A percentile compares a stretch with the other conserved stretches of the same genome.
phyloP scores from a whole-genome alignment of 305 asterid species.

The Euphrasia arctica region DNA sequence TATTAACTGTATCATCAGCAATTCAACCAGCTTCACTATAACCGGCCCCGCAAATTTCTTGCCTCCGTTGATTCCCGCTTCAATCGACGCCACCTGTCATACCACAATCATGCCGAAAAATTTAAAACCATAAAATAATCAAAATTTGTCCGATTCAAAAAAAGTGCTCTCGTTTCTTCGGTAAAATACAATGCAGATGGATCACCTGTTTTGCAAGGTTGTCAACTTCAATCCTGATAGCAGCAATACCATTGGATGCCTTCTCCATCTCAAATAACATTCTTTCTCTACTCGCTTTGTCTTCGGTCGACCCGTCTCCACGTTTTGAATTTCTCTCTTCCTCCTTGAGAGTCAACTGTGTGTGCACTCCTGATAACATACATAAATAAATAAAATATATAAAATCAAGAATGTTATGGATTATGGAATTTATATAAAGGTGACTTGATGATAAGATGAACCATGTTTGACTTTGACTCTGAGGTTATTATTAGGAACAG shows the following conservation, averaged over 20 bases:
- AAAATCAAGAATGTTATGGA: not conserved
- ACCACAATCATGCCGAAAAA: no score
- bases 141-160: no score
- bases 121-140: conserved; percentile 12
- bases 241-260: conserved; percentile 59
- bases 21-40: conserved; percentile 60
- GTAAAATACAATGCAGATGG: no score
- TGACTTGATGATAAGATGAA: conserved; percentile 56
- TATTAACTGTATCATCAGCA: conserved; percentile 78
- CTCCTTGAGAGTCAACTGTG: no score
- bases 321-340: no score
- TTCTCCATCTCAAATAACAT: not conserved
- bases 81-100: conserved; percentile 54
- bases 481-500: conserved; percentile 40
- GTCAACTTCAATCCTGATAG: conserved; percentile 64
- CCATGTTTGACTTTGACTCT: conserved; percentile 63
- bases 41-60: conserved; percentile 66
- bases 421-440: not conserved
- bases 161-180: no score
- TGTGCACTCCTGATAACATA: no score
- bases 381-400: no score
- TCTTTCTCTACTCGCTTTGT: no score
- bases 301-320: no score
- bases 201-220: conserved; percentile 71
- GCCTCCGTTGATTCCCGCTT: conserved; percentile 68